Evolutionary conservation across 2,329 filamentous ascomycete species (phyloP).

Genomic region (Scytalidium sp.): DNA sequence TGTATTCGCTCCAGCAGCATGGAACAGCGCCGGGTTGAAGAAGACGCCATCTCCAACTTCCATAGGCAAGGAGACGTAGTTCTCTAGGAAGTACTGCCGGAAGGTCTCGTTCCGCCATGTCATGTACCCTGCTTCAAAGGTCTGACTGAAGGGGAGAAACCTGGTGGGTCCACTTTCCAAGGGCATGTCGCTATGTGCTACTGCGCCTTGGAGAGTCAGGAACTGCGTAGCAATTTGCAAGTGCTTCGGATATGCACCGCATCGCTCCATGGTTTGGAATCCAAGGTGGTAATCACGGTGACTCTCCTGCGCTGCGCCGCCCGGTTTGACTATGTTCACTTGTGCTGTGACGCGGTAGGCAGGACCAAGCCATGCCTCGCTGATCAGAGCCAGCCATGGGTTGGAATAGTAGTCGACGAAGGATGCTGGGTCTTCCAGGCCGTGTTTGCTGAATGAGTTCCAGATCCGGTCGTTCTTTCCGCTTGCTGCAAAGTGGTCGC

Average conservation of each 20-base stretch:
- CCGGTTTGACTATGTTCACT: conserved; percentile 60
- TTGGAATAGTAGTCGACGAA: conserved; percentile 60
- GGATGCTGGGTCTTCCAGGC: conserved; percentile 44
- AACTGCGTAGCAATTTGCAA: conserved; percentile 54
- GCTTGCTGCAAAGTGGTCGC: conserved; percentile 58
- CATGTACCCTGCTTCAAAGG: conserved; percentile 54
- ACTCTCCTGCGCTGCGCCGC: conserved; percentile 52
- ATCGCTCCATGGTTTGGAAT: conserved; percentile 50
- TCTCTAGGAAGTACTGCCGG: conserved; percentile 48
- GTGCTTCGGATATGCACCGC: conserved; percentile 45
- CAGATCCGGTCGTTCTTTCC: conserved; percentile 60
- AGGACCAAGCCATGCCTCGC: conserved; percentile 56
- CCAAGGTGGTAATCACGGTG: conserved; percentile 65
- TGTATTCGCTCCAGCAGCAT: conserved; percentile 58
- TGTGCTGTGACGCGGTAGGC: conserved; percentile 59
- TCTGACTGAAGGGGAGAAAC: conserved; percentile 58
- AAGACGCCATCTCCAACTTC: conserved; percentile 57
- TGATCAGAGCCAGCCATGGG: conserved; percentile 51
- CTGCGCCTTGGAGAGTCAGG: conserved; percentile 60
- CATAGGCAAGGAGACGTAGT: conserved; percentile 51
- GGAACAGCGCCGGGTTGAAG: conserved; percentile 62
- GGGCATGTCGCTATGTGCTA: conserved; percentile 61
- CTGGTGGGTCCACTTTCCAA: conserved; percentile 56
- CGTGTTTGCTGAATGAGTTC: conserved; percentile 65
- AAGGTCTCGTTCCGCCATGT: conserved; percentile 53